Conservation (phyloP, 768 basidiomycete genomes). For the Pulveroboletus sp. region DNA sequence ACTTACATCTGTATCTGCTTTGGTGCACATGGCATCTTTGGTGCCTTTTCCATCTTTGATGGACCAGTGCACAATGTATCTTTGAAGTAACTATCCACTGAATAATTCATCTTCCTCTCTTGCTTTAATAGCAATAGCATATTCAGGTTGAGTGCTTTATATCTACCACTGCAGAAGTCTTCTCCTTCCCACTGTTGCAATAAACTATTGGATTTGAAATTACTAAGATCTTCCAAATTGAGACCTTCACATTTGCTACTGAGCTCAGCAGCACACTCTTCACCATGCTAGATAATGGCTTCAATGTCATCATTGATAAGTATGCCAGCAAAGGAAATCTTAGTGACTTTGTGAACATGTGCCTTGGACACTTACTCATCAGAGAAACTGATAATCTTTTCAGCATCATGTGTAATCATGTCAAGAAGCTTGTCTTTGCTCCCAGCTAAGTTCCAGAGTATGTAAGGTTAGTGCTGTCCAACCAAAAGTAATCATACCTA, state of each 20-base stretch:
- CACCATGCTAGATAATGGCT: slow-evolving; percentile 84
- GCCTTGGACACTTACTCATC: slow-evolving; percentile 52
- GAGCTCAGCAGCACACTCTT: slow-evolving; percentile 83
- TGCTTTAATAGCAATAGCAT: slow-evolving; percentile 87
- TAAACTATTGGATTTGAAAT: slow-evolving; percentile 91
- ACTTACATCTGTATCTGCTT: slow-evolving; percentile 82
- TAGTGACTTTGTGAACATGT: not conserved
- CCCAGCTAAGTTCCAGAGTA: slow-evolving; percentile 48
- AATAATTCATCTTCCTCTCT: slow-evolving; percentile 92
- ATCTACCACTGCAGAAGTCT: slow-evolving; percentile 76
- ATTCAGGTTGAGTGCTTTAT: slow-evolving; percentile 68
- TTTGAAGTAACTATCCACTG: slow-evolving; percentile 92
- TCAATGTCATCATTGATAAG: slow-evolving; percentile 89
- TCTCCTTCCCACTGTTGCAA: slow-evolving; percentile 96
- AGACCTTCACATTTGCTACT: slow-evolving; percentile 90
- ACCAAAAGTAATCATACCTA: slow-evolving; percentile 24
- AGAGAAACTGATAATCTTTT: slow-evolving; percentile 80
- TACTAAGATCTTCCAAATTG: slow-evolving; percentile 90
- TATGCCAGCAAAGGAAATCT: slow-evolving; percentile 39
- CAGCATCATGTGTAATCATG: too few relatives aligned
- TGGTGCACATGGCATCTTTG: slow-evolving; percentile 79
- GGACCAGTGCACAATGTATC: slow-evolving; percentile 80
- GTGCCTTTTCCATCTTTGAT: slow-evolving; percentile 74
- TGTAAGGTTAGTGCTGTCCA: not conserved
- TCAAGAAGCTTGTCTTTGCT: slow-evolving; percentile 95